Conservation (phyloP, 2,329 filamentous ascomycete species). For the Mycosphaerelloides madeirae region DNA sequence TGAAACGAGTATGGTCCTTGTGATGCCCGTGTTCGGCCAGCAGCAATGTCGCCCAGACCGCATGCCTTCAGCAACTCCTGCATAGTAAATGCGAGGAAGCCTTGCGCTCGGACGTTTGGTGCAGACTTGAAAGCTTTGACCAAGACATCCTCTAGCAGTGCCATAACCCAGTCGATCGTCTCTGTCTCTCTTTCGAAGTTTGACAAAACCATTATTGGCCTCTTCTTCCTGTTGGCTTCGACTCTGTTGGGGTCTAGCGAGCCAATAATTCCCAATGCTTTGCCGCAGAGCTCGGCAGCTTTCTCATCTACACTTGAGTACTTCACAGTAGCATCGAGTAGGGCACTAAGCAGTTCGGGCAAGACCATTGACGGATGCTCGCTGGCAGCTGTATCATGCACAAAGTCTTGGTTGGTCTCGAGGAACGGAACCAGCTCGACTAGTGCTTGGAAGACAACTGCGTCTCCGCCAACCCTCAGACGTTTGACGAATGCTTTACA, state of each 20-base stretch:
- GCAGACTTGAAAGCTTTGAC: slow-evolving; percentile 89
- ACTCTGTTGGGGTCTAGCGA: slow-evolving; percentile 88
- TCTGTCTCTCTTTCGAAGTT: slow-evolving; percentile 80
- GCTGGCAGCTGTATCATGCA: slow-evolving; percentile 74
- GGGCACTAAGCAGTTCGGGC: slow-evolving; percentile 64
- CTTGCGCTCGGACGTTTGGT: slow-evolving; percentile 80
- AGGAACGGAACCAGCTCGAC: slow-evolving; percentile 72
- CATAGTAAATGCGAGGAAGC: slow-evolving; percentile 90
- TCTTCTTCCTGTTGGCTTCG: slow-evolving; percentile 71
- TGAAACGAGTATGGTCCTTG: slow-evolving; percentile 59
- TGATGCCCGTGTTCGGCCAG: slow-evolving; percentile 48
- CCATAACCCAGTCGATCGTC: slow-evolving; percentile 78
- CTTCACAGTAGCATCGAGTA: slow-evolving; percentile 80
- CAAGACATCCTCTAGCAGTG: slow-evolving; percentile 78
- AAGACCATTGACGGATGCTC: slow-evolving; percentile 78
- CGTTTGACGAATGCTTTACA: slow-evolving; percentile 69
- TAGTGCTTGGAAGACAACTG: slow-evolving; percentile 78
- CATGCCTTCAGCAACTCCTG: slow-evolving; percentile 80
- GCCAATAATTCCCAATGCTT: slow-evolving; percentile 82
- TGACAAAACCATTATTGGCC: slow-evolving; percentile 76
- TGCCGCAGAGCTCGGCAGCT: slow-evolving; percentile 69
- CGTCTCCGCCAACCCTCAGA: slow-evolving; percentile 75
- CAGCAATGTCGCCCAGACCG: slow-evolving; percentile 60
- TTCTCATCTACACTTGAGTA: slow-evolving; percentile 65
- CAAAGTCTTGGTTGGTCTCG: slow-evolving; percentile 64